Evolutionary conservation across 129 eudicot species (phyloP).

Genomic region (Lonicera japonica): DNA sequence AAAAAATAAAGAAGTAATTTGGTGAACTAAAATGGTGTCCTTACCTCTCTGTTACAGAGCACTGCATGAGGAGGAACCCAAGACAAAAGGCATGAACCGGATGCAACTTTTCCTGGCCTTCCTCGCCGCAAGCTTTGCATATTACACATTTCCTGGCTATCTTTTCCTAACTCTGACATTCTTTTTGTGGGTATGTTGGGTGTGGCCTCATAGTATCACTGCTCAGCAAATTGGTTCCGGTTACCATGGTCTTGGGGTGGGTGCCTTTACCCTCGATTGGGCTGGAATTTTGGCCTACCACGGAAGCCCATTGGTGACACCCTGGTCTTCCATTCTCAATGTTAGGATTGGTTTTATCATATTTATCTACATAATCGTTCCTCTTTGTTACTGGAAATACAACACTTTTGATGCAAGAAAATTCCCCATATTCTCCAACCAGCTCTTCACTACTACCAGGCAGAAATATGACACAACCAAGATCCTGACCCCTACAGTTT

Average conservation of each 20-base stretch:
- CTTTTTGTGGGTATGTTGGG: conserved; percentile 98
- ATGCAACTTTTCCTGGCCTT: conserved; percentile 73
- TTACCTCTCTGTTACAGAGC: conserved; percentile 41
- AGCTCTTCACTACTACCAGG: conserved; percentile 59
- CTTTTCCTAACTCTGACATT: conserved; percentile 77
- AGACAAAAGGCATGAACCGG: conserved; percentile 57
- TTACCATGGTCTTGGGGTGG: conserved; percentile 79
- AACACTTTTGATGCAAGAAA: conserved; percentile 81
- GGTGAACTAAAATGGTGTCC: not conserved
- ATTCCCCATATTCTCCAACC: conserved; percentile 80
- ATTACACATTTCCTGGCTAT: conserved; percentile 86
- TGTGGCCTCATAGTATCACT: conserved; percentile 77
- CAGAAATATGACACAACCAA: conserved; percentile 72
- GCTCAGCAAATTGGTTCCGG: conserved; percentile 95
- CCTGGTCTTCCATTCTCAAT: conserved; percentile 79
- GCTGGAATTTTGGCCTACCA: conserved; percentile 95
- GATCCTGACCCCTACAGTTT: conserved; percentile 74
- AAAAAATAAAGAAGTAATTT: too few relatives aligned
- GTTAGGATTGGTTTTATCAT: conserved; percentile 81
- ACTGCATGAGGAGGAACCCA: conserved; percentile 73
- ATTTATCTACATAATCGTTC: conserved; percentile 84
- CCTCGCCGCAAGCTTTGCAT: conserved; percentile 66
- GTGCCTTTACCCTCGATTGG: conserved; percentile 95
- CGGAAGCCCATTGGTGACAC: conserved; percentile 89
- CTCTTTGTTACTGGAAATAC: conserved; percentile 91